Evolutionary conservation across 805 yeast species (phyloP).

Genomic region (Lipomyces japonicus): DNA sequence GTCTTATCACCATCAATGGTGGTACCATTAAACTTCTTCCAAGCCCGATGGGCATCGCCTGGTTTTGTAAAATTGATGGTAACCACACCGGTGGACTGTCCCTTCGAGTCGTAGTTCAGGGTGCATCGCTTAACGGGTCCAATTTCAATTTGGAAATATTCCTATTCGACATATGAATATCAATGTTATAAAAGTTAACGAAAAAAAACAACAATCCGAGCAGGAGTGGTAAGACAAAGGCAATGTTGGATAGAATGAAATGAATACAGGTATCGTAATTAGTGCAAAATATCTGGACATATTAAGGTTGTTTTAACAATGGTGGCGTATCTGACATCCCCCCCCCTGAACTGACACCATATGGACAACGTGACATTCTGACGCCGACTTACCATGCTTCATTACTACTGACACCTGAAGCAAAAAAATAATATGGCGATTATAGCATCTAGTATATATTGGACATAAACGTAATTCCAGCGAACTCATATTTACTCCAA

Average conservation of each 20-base stretch:
- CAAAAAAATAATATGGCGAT: no score
- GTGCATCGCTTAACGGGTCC: constrained; percentile 76
- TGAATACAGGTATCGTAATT: no score
- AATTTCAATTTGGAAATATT: constrained; percentile 79
- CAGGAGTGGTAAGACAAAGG: constrained; percentile 18
- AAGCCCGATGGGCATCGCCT: constrained; percentile 72
- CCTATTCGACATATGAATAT: constrained; percentile 46
- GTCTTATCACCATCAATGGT: constrained; percentile 87
- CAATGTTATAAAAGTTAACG: not conserved
- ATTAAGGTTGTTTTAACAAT: no score
- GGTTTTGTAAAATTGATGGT: constrained; percentile 70
- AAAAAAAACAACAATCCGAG: constrained; percentile 6
- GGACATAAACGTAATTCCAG: no score
- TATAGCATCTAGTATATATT: no score
- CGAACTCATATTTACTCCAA: no score
- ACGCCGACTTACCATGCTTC: no score
- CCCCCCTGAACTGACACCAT: no score
- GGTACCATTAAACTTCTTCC: constrained; percentile 82
- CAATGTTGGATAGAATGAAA: constrained; percentile 4
- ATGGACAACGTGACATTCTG: no score
- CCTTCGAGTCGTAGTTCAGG: constrained; percentile 78
- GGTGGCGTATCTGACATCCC: no score
- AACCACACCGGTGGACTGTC: constrained; percentile 88
- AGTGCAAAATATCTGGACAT: no score
- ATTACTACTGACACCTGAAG: no score